Percentiles rank a stretch among this genome's conserved stretches.
Conservation (phyloP, 192 early-diverging fungal species). For the Spizellomyces punctatus region DNA sequence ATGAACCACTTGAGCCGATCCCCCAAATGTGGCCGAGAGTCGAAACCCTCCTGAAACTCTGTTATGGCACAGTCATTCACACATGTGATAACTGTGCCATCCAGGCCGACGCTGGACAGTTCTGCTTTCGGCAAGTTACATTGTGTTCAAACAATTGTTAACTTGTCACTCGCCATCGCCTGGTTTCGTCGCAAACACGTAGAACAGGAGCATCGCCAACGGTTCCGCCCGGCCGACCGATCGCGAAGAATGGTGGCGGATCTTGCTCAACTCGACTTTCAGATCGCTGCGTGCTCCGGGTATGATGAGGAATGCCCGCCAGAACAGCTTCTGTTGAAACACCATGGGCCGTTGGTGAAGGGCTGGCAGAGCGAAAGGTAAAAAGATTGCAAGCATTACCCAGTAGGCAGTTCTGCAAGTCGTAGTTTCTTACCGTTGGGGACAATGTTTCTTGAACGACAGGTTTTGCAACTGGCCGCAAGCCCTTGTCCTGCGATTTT, state of each 20-base stretch:
- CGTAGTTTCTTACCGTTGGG: neutral
- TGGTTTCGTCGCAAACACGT: no score
- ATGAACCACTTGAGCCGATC: no score
- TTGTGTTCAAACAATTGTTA: no score
- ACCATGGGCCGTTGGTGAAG: conserved; percentile 31
- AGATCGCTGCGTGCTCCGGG: conserved; percentile 37
- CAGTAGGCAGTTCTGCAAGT: neutral
- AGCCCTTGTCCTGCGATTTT: conserved; percentile 61
- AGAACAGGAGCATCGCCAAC: no score
- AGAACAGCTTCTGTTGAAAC: conserved; percentile 21
- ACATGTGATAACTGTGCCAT: no score
- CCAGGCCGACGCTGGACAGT: no score
- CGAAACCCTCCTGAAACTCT: no score
- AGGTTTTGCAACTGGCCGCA: conserved; percentile 77
- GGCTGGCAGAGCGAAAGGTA: conserved; percentile 59
- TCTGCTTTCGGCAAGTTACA: no score
- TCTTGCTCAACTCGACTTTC: neutral
- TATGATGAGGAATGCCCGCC: conserved; percentile 44
- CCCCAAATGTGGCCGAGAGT: no score
- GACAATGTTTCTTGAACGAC: neutral
- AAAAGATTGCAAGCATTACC: neutral
- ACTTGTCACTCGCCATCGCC: no score
- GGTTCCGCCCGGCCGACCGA: no score
- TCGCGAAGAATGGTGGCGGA: neutral
- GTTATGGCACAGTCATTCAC: no score